phyloP scores from a whole-genome alignment of 345 rosid genomes.

The Trapa bicornis region DNA sequence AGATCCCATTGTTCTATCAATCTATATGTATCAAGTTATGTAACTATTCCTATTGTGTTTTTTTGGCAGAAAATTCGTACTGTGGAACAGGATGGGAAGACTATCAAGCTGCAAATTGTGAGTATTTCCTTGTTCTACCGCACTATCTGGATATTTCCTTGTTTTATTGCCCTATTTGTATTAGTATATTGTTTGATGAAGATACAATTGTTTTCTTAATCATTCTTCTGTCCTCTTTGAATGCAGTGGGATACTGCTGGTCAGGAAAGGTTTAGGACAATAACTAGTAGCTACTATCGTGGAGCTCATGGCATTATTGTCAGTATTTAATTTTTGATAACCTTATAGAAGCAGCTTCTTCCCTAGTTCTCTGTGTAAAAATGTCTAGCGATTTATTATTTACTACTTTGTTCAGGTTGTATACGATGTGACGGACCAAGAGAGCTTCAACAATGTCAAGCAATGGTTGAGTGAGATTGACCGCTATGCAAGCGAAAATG shows the following conservation, averaged over 20 bases:
- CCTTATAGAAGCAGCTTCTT: neutral
- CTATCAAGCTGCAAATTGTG: slow-evolving; percentile 63
- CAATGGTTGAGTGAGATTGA: slow-evolving; percentile 76
- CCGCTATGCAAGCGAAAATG: slow-evolving; percentile 70
- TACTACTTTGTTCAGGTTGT: slow-evolving; percentile 32
- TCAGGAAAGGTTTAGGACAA: slow-evolving; percentile 72
- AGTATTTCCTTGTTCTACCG: slow-evolving; percentile 9
- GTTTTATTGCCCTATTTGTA: neutral
- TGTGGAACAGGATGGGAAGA: slow-evolving; percentile 88
- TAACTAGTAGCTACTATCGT: slow-evolving; percentile 75
- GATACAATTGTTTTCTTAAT: neutral
- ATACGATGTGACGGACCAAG: slow-evolving; percentile 77
- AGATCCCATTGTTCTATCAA: neutral
- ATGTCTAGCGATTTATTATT: neutral
- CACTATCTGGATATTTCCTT: slow-evolving; percentile 12
- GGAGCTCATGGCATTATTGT: slow-evolving; percentile 79
- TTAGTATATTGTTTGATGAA: neutral
- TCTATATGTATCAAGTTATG: neutral
- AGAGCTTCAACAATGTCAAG: slow-evolving; percentile 75
- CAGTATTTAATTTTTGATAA: slow-evolving; percentile 8
- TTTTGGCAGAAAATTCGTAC: slow-evolving; percentile 74
- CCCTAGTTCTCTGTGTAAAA: neutral
- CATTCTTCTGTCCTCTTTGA: slow-evolving; percentile 6
- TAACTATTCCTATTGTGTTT: neutral
- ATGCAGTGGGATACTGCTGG: slow-evolving; percentile 81